Base-by-base conservation (phyloP, 2,329 filamentous ascomycete genomes). In the Pseudogymnoascus verrucosus region DNA sequence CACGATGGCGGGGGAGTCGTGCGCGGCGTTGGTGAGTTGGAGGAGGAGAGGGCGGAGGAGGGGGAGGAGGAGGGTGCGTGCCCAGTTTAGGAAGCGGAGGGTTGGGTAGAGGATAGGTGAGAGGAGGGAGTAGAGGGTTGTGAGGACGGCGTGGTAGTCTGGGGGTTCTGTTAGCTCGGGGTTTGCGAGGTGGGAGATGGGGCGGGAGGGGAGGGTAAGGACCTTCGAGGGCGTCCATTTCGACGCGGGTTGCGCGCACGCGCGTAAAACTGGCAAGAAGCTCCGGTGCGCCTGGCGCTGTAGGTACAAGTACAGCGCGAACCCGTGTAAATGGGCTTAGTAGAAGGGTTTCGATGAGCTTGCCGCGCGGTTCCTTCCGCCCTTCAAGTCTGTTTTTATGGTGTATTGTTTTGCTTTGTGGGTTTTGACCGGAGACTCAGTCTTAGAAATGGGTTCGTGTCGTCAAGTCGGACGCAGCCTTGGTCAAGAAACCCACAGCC, bases 181-280 rank as follows among this genome's bases (percentile, higher is more conserved):
- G 31, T 26, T 21, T 39, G 7, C 16, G 28, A 39, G n/a, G 16
- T 5, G 54, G 31, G 23, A 12, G 23, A 8, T 19, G 19, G 19
- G 19, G 19, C 19, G 19, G 19, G 47, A 8, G 28, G 5, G 5
- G 10, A 19, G 19, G 16, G 47, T 16, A n/a, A n/a, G 23, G 16
- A 60, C 57, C 57, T 60, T 60, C 57, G 16, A 39, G 6, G 31
- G 19, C 36, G 31, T 60, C 57, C 57, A 60, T 60, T 14, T 28
- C 7, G 44, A 31, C 26, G 14, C 7, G 23, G 23, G 14, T 16
- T 54, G 44, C 44, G 23, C 44, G 44, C 14, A 7, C 7, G 44
- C 44, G 44, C 44, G 44, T 54, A 5, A 54, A 51, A 54, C 44
- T 16, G 44, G 23, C 44, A 26, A 23, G 21, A 51, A 19, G 23